phyloP scores from a whole-genome alignment of 2,329 filamentous ascomycete species.

The Alternaria dauci region DNA sequence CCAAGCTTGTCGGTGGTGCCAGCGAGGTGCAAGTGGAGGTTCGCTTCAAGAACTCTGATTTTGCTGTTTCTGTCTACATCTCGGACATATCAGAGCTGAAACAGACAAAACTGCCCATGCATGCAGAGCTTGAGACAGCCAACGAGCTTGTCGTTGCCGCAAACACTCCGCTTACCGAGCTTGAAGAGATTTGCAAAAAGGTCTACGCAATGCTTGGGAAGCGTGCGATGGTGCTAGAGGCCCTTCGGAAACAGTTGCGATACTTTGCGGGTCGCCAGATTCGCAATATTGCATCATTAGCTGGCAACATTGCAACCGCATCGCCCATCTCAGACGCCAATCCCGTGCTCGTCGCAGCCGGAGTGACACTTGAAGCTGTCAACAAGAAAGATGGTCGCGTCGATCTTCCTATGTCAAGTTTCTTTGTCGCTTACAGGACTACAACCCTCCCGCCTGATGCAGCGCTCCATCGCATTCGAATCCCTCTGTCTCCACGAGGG shows the following conservation, averaged over 20 bases:
- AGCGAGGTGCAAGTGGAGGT: slow-evolving; percentile 97
- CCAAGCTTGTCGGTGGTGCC: slow-evolving; percentile 93
- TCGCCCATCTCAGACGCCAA: slow-evolving; percentile 96
- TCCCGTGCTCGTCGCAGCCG: slow-evolving; percentile 85
- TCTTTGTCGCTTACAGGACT: slow-evolving; percentile 88
- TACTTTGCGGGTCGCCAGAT: slow-evolving; percentile 96
- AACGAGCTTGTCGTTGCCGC: slow-evolving; percentile 77
- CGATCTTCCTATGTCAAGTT: slow-evolving; percentile 74
- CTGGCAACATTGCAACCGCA: slow-evolving; percentile 90
- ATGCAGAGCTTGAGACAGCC: slow-evolving; percentile 36
- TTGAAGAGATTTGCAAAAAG: slow-evolving; percentile 81
- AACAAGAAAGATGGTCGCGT: slow-evolving; percentile 70
- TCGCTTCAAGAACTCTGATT: slow-evolving; percentile 94
- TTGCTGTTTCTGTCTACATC: slow-evolving; percentile 87
- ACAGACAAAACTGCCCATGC: slow-evolving; percentile 59
- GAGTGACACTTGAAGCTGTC: slow-evolving; percentile 79
- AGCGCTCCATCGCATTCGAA: slow-evolving; percentile 80
- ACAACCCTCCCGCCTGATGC: slow-evolving; percentile 82
- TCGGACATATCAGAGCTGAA: slow-evolving; percentile 89
- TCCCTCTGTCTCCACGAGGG: slow-evolving; percentile 71
- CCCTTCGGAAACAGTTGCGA: slow-evolving; percentile 90
- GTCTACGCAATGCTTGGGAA: slow-evolving; percentile 64
- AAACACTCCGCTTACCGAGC: slow-evolving; percentile 88
- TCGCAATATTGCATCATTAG: slow-evolving; percentile 91
- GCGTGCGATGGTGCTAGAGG: slow-evolving; percentile 52